A percentile compares a stretch with the other conserved stretches of the same genome.
These are phyloP conservation scores for Hypomyces rosellus DNA, from an alignment of 2,329 filamentous ascomycete genomes.

Conservation along the genomic window DNA sequence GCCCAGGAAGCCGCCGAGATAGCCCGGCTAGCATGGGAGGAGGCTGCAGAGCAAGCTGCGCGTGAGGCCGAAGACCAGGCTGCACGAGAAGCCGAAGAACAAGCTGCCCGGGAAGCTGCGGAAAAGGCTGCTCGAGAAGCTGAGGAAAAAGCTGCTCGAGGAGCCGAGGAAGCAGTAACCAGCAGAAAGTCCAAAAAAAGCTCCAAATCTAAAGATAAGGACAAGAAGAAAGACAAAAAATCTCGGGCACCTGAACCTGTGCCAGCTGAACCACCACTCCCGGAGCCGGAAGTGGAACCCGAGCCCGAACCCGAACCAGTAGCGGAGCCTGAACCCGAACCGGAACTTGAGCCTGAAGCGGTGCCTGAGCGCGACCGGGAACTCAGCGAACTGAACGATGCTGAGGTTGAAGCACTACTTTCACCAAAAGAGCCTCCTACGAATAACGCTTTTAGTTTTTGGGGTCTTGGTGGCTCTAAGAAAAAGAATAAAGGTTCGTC, in stretches of 20 bases:
- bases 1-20: slow-evolving; percentile 20
- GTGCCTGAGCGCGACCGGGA: slow-evolving; percentile 13
- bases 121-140: slow-evolving; percentile 23
- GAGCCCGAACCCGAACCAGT: slow-evolving; percentile 11
- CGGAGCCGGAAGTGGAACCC: slow-evolving; percentile 11
- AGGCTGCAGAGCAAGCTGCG: slow-evolving; percentile 14
- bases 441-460: slow-evolving; percentile 49
- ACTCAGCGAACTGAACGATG: slow-evolving; percentile 30
- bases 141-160: slow-evolving; percentile 17
- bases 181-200: slow-evolving; percentile 38
- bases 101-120: slow-evolving; percentile 32
- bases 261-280: slow-evolving; percentile 11
- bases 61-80: slow-evolving; percentile 18
- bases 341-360: slow-evolving; percentile 9
- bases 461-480: slow-evolving; percentile 42
- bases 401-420: slow-evolving; percentile 39
- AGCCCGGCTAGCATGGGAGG: slow-evolving; percentile 14
- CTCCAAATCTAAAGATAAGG: slow-evolving; percentile 28
- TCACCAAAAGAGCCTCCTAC: slow-evolving; percentile 26
- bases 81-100: slow-evolving; percentile 34
- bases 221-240: slow-evolving; percentile 20
- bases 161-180: slow-evolving; percentile 17
- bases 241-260: slow-evolving; percentile 14
- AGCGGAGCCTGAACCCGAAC: slow-evolving; percentile 11
- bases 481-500: slow-evolving; percentile 39